Conservation (phyloP, 2,329 filamentous ascomycete genomes). For the Chaetomium olivaceum region DNA sequence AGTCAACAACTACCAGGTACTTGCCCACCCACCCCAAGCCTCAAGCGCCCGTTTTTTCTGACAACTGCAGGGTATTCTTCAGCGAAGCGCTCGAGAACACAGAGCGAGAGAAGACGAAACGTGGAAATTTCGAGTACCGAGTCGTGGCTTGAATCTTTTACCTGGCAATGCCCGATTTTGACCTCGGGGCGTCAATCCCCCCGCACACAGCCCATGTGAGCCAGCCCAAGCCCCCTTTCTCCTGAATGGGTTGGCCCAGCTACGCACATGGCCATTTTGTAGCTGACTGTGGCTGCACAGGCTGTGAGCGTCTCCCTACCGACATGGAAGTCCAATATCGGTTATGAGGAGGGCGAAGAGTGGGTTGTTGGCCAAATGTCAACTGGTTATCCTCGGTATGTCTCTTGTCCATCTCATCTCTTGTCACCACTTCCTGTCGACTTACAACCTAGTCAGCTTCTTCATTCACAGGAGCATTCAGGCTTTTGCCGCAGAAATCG, state of each 20-base stretch:
- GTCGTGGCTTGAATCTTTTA: not conserved
- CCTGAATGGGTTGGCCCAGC: not conserved
- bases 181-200: constrained; percentile 71
- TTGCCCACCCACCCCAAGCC: not conserved
- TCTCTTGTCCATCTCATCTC: not conserved
- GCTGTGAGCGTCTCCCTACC: constrained; percentile 95
- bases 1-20: constrained; percentile 8
- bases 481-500: constrained; percentile 68
- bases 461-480: constrained; percentile 86
- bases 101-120: not conserved
- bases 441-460: constrained; percentile 63
- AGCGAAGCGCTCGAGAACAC: not conserved
- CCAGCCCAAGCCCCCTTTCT: constrained; percentile 27
- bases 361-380: constrained; percentile 85
- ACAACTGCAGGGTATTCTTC: not conserved
- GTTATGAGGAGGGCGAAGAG: constrained; percentile 87
- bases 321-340: constrained; percentile 87
- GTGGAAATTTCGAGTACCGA: not conserved
- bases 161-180: constrained; percentile 49
- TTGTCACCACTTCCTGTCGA: constrained; percentile 13
- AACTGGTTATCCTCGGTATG: constrained; percentile 84
- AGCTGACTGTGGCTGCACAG: constrained; percentile 46
- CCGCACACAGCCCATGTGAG: constrained; percentile 76
- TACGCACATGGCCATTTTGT: not conserved
- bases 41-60: not conserved